Evolutionary conservation across 1,284 basidiomycete genomes (phyloP), one percentile per base, ranked within the genome.

Genomic region (Papiliotrema flavescens): DNA sequence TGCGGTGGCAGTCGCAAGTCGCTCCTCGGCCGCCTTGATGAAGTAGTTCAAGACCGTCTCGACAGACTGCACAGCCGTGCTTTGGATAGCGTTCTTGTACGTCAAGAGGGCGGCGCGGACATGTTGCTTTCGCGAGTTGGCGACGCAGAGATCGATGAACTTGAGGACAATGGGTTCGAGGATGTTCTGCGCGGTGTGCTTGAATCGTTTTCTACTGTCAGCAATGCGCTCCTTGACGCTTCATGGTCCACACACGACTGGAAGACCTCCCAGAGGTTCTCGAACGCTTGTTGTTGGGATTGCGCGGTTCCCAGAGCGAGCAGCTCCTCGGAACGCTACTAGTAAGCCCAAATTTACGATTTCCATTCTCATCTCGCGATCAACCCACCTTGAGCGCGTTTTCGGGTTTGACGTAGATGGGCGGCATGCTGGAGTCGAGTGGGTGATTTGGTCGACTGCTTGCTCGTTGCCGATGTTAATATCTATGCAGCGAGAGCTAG

Each of bases 81-180:
- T 95, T 73, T 98, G 94, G 0, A 90, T 90, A 60, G 94, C 91
- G 74, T 95, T 95, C 80, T 94, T 95, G 83, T 88, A 97, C 74
- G 93, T 89, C 85, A 76, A 59, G 46, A 98, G 84, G 32, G 92
- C 95, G 70, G 96, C 92, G 75, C 96, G 95, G 20, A 92, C 95
- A 32, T 89, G 88, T 34, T 91, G 83, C 2, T 93, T 93, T 75
- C 95, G 94, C 64, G 93, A 86, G 81, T 97, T 86, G 56, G 92
- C 88, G 57, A 98, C 93, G 73, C 93, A 98, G 57, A 99, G 88
- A 73, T 97, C 92, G 79, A 98, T 71, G 74, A 82, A 82, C 61
- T 77, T 77, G 62, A 92, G 79, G 83, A 98, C 89, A 77, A 98
- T 97, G 57, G 96, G 96, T 76, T 98, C 95, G 53, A 98, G 85